Conservation (phyloP, 305 asterid species). For the Solanum aculeatissimum region DNA sequence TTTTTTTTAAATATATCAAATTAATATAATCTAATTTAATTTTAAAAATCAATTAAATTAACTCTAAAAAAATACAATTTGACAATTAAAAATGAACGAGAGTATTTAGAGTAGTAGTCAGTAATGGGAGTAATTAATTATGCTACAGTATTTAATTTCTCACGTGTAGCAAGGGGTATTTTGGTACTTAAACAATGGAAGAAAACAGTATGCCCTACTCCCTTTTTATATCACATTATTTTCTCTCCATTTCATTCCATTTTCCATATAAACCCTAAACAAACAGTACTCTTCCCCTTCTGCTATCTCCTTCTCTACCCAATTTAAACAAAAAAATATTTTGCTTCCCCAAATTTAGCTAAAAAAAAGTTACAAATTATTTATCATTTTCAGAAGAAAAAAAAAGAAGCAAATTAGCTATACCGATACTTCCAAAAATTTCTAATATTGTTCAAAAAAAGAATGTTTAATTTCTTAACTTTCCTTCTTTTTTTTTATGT, state of each 20-base stretch:
- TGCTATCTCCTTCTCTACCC: background rate
- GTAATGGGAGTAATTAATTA: background rate
- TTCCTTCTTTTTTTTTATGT: background rate
- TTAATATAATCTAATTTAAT: no score
- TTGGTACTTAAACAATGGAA: background rate
- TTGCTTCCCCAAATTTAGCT: constrained; percentile 27
- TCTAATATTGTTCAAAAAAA: background rate
- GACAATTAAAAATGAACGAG: no score
- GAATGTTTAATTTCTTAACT: background rate
- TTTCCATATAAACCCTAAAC: background rate
- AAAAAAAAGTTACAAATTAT: background rate
- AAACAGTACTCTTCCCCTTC: background rate
- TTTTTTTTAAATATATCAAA: no score
- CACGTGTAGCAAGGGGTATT: background rate
- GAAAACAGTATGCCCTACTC: background rate
- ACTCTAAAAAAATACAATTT: no score
- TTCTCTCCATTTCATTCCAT: background rate
- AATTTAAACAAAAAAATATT: background rate
- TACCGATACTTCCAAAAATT: background rate
- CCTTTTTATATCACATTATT: background rate
- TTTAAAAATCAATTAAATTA: no score
- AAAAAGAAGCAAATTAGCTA: background rate
- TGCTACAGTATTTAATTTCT: background rate
- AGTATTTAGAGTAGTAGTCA: background rate
- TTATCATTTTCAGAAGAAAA: constrained; percentile 2